Evolutionary conservation across 1,284 basidiomycete genomes (phyloP).

Genomic region (Trametes polyzona): DNA sequence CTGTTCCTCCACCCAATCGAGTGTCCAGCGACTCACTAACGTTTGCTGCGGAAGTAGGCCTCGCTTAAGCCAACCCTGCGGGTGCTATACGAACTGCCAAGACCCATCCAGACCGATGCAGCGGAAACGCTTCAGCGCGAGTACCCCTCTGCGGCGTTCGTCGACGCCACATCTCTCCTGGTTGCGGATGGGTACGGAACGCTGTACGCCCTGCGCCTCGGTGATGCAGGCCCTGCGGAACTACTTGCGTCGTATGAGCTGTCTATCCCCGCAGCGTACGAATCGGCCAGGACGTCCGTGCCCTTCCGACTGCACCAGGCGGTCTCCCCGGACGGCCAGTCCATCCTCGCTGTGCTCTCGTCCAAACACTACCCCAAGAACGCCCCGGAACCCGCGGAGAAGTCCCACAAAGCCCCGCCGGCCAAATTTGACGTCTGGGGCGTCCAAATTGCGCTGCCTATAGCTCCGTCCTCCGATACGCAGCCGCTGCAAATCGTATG

Average conservation of each 20-base stretch:
- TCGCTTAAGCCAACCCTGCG: constrained; percentile 56
- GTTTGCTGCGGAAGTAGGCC: constrained; percentile 46
- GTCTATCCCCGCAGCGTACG: constrained; percentile 30
- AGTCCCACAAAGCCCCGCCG: constrained; percentile 13
- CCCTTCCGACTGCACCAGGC: constrained; percentile 67
- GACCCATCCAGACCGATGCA: constrained; percentile 45
- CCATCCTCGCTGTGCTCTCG: constrained; percentile 54
- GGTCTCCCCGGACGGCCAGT: constrained; percentile 41
- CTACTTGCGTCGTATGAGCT: constrained; percentile 62
- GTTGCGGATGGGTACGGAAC: constrained; percentile 76
- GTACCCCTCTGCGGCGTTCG: constrained; percentile 76
- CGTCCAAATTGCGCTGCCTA: constrained; percentile 51
- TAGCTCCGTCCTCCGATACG: constrained; percentile 36
- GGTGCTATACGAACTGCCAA: constrained; percentile 64
- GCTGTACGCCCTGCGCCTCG: constrained; percentile 60
- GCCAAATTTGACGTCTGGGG: constrained; percentile 68
- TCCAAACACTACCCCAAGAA: constrained; percentile 50
- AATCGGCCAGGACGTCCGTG: constrained; percentile 28
- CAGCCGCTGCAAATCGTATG: constrained; percentile 59
- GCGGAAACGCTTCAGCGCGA: constrained; percentile 54
- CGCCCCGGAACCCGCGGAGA: constrained; percentile 4
- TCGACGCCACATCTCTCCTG: constrained; percentile 55
- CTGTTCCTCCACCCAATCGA: too few species aligned
- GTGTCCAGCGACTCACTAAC: background rate
- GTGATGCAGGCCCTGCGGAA: constrained; percentile 42